Base-by-base conservation (phyloP, 1,284 basidiomycete genomes). In the Fomitiporia mediterranea region DNA sequence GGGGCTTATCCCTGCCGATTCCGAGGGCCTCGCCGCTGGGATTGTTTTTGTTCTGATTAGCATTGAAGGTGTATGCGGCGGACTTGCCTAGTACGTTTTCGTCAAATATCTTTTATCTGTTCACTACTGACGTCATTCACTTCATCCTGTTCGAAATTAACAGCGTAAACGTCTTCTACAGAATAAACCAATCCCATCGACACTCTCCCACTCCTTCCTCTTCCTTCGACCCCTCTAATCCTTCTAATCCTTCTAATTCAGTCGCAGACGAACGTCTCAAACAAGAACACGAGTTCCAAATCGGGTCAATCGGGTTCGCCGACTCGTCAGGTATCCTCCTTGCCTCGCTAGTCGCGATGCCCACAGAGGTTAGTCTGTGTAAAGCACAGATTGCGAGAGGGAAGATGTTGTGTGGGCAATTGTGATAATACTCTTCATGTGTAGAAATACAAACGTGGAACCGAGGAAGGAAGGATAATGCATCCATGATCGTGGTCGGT, bases 141-240 rank as follows among this genome's bases (percentile, higher is more conserved):
- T 50, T 15, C 21, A 19, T 47, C 19, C 32, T 51, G 15, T 17
- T 23, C 46, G 21, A 25, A 25, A 17, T 21, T 27, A 8, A 32
- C 8, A 91, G 89, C 65, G 91, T 94, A 51, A 94, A 93, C 68
- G 89, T 89, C 2, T 95, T 91, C 69, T 92, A 88, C 69, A 86
- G 83, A 55, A 79, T 94, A 56, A 92, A 91, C 49, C 87, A 90
- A 60, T 89, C 91, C 64, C 74, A 72, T 25, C 50, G 48, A 9
- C 28, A 4, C 75, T 77, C 2, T 74, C 79, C 57, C 68, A 71
- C 35, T n/a, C 11, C 2, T n/a, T 37, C 35, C 35, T 13, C 13
- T n/a, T 7, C 35, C 35, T 7, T 11, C 35, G 35, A 37, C 3
- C 35, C 13, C 17, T 11, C 11, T 11, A 11, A 37, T 37, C 35